Evolutionary conservation across 768 basidiomycete species (phyloP), one percentile per base, ranked within the genome.

Genomic region (Auricularia sp.): DNA sequence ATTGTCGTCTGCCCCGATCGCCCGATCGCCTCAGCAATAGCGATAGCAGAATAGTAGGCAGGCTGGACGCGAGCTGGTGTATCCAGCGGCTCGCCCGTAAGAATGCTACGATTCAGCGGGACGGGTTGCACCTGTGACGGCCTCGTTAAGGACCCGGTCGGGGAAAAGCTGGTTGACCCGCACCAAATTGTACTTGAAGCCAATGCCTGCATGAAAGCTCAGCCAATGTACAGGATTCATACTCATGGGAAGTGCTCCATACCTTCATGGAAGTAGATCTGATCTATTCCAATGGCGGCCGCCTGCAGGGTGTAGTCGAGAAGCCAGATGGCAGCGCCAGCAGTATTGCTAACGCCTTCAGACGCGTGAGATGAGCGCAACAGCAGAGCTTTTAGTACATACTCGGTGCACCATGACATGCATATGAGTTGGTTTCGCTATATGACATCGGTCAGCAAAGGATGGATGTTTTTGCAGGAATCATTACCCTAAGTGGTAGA

Each of bases 291-390:
- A 10, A 85, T 72, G 67, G 81, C 81, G 1, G 82, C 74, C 70
- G 85, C 84, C 69, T 80, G 85, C 3, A 90, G 74, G 1, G 80
- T 76, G 71, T 89, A 87, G 71, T 89, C 87, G 65, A 88, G 74
- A 11, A 80, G 77, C 87, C 87, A 89, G 21, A 89, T 72, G 18
- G 85, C 83, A 0, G 86, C 86, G 14, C 87, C 88, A n/a, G 83
- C 87, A 1, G 82, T 83, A 70, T 89, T 86, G 70, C 84, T 86
- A 10, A 86, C 86, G 2, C 83, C 83, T 56, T 59, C 18, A 6
- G 1, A 29, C 64, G 63, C 13, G 63, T 39, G 64, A 42, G 63
- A 68, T 54, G 33, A 62, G 24, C 24, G 62, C 21, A 35, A 65
- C 45, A 64, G 65, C n/a, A 42, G 13, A 33, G 14, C 7, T n/a